Percentiles rank a stretch among this genome's conserved stretches.
Evolutionary conservation across 2,329 filamentous ascomycete species (phyloP).

Genomic region (Xylaria hypoxylon): DNA sequence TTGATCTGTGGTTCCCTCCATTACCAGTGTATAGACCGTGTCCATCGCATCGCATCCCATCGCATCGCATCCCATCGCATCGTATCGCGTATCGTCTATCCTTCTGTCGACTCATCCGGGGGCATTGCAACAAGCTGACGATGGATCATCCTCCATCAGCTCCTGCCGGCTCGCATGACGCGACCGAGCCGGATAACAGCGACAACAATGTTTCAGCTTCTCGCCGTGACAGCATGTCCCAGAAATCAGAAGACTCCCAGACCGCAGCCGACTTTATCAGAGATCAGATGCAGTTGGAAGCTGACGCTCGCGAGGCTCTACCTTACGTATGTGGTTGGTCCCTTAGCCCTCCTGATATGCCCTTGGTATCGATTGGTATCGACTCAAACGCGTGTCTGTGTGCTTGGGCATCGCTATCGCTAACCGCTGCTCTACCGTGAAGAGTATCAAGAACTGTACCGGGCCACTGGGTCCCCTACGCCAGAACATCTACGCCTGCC

Average conservation of each 20-base stretch:
- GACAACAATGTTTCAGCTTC: slow-evolving; percentile 43
- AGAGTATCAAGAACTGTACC: slow-evolving; percentile 96
- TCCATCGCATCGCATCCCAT: background rate
- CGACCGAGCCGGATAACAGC: slow-evolving; percentile 37
- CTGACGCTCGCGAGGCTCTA: slow-evolving; percentile 92
- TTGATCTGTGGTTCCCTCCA: background rate
- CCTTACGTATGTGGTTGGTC: slow-evolving; percentile 78
- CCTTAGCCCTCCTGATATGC: background rate
- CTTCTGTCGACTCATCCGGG: background rate
- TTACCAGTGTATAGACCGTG: background rate
- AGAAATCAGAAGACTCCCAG: slow-evolving; percentile 70
- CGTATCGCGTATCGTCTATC: background rate
- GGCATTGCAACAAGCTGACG: slow-evolving; percentile 12
- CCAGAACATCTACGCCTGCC: slow-evolving; percentile 89
- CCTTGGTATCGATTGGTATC: too few species aligned
- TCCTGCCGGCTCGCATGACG: slow-evolving; percentile 46
- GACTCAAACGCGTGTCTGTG: background rate
- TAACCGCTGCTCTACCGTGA: slow-evolving; percentile 35
- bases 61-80: background rate
- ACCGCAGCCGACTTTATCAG: slow-evolving; percentile 87
- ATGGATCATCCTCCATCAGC: slow-evolving; percentile 55
- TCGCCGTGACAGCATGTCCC: slow-evolving; percentile 70
- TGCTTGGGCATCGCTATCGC: slow-evolving; percentile 40
- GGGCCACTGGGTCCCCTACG: slow-evolving; percentile 87
- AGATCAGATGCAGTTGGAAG: slow-evolving; percentile 89